Conservation (phyloP, 106 monocot genomes). For the Iris macrosiphon region DNA sequence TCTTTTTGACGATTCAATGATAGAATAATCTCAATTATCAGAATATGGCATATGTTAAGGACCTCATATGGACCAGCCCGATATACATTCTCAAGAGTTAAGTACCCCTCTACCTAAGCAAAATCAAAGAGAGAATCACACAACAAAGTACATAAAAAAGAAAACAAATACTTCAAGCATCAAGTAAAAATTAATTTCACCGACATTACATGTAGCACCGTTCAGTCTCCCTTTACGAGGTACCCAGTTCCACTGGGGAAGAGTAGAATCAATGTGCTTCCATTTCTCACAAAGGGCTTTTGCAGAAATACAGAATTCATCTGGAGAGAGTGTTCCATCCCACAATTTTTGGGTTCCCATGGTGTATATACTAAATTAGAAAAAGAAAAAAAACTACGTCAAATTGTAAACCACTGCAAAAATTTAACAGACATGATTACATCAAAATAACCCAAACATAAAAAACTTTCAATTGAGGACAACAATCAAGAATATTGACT, state of each 20-base stretch:
- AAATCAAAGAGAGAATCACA: neutral
- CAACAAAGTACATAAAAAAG: neutral
- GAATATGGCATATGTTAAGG: neutral
- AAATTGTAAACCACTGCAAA: no score
- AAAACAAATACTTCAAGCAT: neutral
- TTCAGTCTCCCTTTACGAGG: slow-evolving; percentile 12
- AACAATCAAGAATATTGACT: no score
- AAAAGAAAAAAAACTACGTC: no score
- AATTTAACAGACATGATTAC: no score
- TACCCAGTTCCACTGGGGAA: slow-evolving; percentile 62
- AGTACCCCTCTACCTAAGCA: slow-evolving; percentile 51
- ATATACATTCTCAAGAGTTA: slow-evolving; percentile 57
- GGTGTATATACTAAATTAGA: no score
- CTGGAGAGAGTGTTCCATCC: slow-evolving; percentile 33
- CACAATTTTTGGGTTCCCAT: slow-evolving; percentile 18
- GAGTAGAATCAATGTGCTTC: slow-evolving; percentile 33
- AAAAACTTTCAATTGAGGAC: no score
- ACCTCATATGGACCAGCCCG: slow-evolving; percentile 21
- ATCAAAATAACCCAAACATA: no score
- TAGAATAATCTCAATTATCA: neutral
- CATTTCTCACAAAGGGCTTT: slow-evolving; percentile 42
- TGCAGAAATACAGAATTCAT: slow-evolving; percentile 36
- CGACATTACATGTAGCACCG: slow-evolving; percentile 18
- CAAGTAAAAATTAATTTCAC: slow-evolving; percentile 1
- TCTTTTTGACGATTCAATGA: neutral